Evolutionary conservation across 352 stramenopile species (phyloP), one percentile per base, ranked within the genome.

Genomic region (Globisporangium cederbergense): DNA sequence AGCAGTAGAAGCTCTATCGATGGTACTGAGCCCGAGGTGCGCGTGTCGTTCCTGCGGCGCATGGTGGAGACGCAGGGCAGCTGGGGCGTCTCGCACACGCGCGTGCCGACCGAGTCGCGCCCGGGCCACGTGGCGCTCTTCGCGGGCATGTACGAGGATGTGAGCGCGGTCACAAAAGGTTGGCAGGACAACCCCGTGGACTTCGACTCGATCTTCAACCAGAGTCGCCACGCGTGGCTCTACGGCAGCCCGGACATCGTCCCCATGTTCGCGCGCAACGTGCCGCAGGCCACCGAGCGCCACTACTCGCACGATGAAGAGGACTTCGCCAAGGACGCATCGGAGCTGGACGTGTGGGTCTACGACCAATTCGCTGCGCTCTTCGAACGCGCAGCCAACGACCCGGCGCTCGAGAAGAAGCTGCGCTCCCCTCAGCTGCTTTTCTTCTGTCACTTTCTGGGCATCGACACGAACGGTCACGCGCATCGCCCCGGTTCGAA

Each of bases 131-230:
- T 94, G 9, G 85, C 87, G 60, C 81, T 96, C 36, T 93, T 96
- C 58, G 87, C 87, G 2, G 87, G 85, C 16, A 93, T 96, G 81
- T 96, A 96, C 65, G 87, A 96, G 52, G 85, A 96, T 67, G 87
- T 94, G 58, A 93, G 82, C 56, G 87, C 85, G 6, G 85, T 94
- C n/a, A 94, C 87, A n/a, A 88, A 90, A 47, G 87, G 87, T 43
- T 96, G 85, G 85, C 79, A 89, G 28, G 83, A 92, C 65, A 96
- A 96, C 60, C 87, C 85, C 14, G 87, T 96, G 58, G 83, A 94
- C 52, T 96, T 94, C 60, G 87, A 96, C 70, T 93, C 86, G 60
- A 69, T 96, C 4, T 93, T 94, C 58, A 96, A 93, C 65, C 83
- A 93, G 71, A 93, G 83, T 62, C 67, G 53, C 32, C 64, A 68